Evolutionary conservation across 495 filamentous ascomycete genomes (phyloP), one percentile per base, ranked within the genome.

Genomic region (Eremomyces bilateralis): DNA sequence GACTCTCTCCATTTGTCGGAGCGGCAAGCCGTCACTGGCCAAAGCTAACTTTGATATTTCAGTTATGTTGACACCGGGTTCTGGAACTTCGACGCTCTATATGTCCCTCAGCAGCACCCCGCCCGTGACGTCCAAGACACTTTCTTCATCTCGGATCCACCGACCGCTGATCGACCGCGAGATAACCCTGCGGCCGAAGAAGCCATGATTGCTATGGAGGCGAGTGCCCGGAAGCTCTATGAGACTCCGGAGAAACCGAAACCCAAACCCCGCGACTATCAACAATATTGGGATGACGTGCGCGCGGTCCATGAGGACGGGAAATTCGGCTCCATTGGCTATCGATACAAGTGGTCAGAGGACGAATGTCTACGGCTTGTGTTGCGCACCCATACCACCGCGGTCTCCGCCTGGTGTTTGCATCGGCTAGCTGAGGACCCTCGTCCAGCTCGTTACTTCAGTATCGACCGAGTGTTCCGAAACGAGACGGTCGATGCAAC

Each of bases 81-180:
- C 73, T 97, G 85, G 77, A 94, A 94, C 57, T 95, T 95, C 54
- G 88, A 95, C 45, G 72, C 83, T 28, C 83, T 97, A 38, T 94
- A 82, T 59, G 82, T 97, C 16, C 84, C 84, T 18, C 88, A 97
- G 57, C 85, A 94, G 64, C 88, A 94, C 53, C 88, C 85, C 21
- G 84, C 88, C 40, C 80, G 88, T 45, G 88, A 94, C 48, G 61
- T 92, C 22, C 88, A 94, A 66, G 84, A 95, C 50, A 97, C 88
- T 38, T 93, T 95, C 65, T 95, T 91, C 60, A 83, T 94, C 48
- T 81, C 82, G 31, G 85, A 95, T 44, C 88, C 85, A 5, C 55
- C 67, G 17, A 58, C 44, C 24, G 82, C 85, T 25, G 80, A 80
- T 44, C 71, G 59, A 47, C 88, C 88, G 0, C 65, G 71, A 20